phyloP scores from a whole-genome alignment of 2,329 filamentous ascomycete species.

The Fusarium acutatum region DNA sequence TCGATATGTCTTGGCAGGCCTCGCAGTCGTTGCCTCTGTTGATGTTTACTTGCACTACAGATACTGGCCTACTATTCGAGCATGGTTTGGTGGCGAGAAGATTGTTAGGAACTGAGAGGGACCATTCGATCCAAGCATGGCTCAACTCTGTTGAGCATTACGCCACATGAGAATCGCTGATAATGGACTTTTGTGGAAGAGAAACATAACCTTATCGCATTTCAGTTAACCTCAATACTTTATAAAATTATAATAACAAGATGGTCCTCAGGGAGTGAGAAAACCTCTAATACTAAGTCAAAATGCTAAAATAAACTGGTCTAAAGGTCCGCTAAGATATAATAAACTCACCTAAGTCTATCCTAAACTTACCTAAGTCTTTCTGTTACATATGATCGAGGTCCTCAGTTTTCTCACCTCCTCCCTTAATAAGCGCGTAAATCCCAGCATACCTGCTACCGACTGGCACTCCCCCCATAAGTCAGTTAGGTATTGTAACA shows the following conservation, averaged over 20 bases:
- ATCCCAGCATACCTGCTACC: background rate
- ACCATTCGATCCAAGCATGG: too few relatives aligned
- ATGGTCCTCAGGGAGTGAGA: too few relatives aligned
- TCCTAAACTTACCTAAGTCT: background rate
- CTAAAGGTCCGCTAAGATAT: background rate
- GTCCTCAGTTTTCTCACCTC: background rate
- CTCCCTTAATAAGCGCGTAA: background rate
- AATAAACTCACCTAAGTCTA: background rate
- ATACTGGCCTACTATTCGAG: conserved; percentile 37
- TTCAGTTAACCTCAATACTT: background rate
- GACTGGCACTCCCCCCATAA: background rate
- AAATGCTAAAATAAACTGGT: background rate
- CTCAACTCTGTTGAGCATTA: background rate
- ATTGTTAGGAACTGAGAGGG: background rate
- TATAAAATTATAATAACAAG: background rate
- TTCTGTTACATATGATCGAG: background rate
- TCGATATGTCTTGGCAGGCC: conserved; percentile 36
- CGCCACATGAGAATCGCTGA: background rate
- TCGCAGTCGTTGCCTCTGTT: conserved; percentile 22
- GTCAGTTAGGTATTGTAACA: background rate
- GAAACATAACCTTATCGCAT: background rate
- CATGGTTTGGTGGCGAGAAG: conserved; percentile 12
- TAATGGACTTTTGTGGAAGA: background rate
- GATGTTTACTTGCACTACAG: conserved; percentile 42
- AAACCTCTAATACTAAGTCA: background rate